Evolutionary conservation across 306 rosid genomes (phyloP), one percentile per base, ranked within the genome.

Genomic region (Oemleria cerasiformis): DNA sequence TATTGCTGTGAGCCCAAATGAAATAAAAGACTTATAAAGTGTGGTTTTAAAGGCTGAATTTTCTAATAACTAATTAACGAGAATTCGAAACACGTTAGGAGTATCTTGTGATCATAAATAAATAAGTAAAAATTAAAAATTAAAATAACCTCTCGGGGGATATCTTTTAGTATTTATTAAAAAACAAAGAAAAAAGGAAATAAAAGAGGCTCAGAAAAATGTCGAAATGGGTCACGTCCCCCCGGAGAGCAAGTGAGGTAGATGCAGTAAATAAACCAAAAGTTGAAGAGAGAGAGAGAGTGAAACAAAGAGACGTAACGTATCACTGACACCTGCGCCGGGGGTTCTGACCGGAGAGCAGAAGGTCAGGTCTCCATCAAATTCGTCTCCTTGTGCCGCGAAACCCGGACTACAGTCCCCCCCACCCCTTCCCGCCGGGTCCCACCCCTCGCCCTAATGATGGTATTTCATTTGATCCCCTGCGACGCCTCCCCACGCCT

Each of bases 361-460:
- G 81, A 13, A 78, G 64, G 85, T 73, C 66, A 20, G 10, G 88
- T 84, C 88, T 12, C 81, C 34, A 75, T 84, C 85, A 74, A 0
- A 2, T 49, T 84, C 83, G 85, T 77, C 87, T 78, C 64, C 74
- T 84, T 77, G 45, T 74, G 85, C 85, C 85, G 85, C 57, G 68
- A 84, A 84, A 77, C 83, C 59, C 87, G 83, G 83, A 84, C 79
- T 77, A 78, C 81, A 80, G 81, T 80, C 76, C 65, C 55, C 40
- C 51, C 36, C 63, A 1, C 55, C 13, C 40, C 9, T 11, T 67
- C 23, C 71, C 19, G 7, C 14, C 8, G 16, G 40, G 58, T 5
- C 66, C 74, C 68, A 42, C 77, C 25, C 1, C 9, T 0, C 67
- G 2, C 7, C 3, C 23, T 4, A 4, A 6, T 21, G 68, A 57